These are phyloP conservation scores for Tilletia indica DNA, from an alignment of 1,284 basidiomycete genomes.

Conservation along the genomic window DNA sequence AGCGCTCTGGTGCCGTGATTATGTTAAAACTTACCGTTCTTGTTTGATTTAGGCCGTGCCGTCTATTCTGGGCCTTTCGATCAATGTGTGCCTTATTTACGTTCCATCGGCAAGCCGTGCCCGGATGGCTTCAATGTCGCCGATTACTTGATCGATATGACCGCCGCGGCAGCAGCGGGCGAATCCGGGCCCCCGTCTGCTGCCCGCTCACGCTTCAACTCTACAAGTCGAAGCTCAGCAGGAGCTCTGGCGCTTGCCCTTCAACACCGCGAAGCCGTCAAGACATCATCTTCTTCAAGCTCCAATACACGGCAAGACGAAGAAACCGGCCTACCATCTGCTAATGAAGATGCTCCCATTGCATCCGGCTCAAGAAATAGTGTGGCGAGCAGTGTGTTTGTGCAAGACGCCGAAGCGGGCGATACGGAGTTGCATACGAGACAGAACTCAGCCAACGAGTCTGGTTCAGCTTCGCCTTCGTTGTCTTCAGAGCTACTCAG, in stretches of 20 bases:
- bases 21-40: background rate
- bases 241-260: conserved; percentile 10
- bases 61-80: conserved; percentile 77
- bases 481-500: background rate
- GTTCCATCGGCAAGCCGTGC: conserved; percentile 74
- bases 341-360: background rate
- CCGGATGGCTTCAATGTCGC: conserved; percentile 96
- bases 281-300: conserved; percentile 15
- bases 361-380: background rate
- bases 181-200: background rate
- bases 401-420: background rate
- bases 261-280: conserved; percentile 12
- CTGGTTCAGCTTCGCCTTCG: background rate
- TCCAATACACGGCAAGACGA: conserved; percentile 23
- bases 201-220: conserved; percentile 2
- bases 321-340: conserved; percentile 10
- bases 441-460: conserved; percentile 65
- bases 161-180: conserved; percentile 22
- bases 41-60: conserved; percentile 64
- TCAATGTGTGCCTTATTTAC: conserved; percentile 77
- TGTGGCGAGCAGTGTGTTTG: background rate
- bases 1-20: too few relatives aligned
- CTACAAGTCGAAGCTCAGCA: background rate
- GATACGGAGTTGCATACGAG: conserved; percentile 64
- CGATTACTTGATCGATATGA: conserved; percentile 61